Base-by-base conservation (phyloP, 371 early-diverging fungal genomes). In the Apophysomyces ossiformis region DNA sequence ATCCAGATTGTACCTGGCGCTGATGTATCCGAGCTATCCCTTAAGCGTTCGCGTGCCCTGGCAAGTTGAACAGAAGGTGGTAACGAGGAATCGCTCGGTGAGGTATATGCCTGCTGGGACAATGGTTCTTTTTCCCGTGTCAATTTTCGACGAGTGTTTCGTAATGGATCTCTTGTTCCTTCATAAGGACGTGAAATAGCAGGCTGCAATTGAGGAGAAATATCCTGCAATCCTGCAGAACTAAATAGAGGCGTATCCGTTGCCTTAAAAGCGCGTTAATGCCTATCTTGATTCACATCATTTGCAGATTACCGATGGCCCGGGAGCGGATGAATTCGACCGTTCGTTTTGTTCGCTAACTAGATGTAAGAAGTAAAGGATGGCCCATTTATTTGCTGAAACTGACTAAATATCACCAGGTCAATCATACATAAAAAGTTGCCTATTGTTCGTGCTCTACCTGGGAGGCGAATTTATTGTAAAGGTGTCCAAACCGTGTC, bases 311-410 rank as follows among this genome's bases (percentile, higher is more conserved):
- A 15, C 56, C 54, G 50, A 68, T 18, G 62, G 57, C 2, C 47
- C 39, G 44, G 60, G 18, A 38, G 66, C 64, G 8, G 5, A 11
- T 13, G 41, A 11, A 13, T 41, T 41, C 21, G 63, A 63, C 45
- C 65, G 54, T 41, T 58, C 69, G 5, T 70, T 63, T 21, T 66
- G 76, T 46, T 85, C 80, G 39, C 87, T 83, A 37, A 90, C 43
- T 4, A 85, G 81, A 5, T 81, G 76, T 56, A 95, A 70, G 41
- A 93, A 81, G 66, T 94, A 90, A 1, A 94, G 77, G 21, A 87
- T 81, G 11, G 94, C 81, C 93, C 94, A 93, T 71, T 85, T 88
- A 39, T 86, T 82, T 32, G 67, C 70, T 50, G 84, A 60, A 8
- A 78, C 77, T 35, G 79, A 63, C 87, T 87, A 26, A 26, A 26